phyloP scores from a whole-genome alignment of 176 grass and related monocot genomes.

The Leersia perrieri region DNA sequence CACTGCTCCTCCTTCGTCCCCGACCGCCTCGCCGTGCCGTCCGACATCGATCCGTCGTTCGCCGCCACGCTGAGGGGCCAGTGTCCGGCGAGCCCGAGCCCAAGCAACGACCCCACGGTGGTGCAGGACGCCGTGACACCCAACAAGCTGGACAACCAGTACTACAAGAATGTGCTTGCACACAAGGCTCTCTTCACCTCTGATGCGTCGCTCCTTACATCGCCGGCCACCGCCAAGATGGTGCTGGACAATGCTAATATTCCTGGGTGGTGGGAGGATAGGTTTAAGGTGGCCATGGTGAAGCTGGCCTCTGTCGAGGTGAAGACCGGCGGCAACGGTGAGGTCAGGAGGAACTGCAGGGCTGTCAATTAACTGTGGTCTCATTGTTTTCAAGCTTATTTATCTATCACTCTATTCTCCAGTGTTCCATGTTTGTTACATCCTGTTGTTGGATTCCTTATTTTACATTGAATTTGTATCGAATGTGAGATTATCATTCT shows the following conservation, averaged over 20 bases:
- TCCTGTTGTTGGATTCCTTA: too few species aligned
- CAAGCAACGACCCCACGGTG: conserved; percentile 29
- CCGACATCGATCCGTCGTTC: not conserved
- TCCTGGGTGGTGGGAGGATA: conserved; percentile 29
- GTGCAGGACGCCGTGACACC: conserved; percentile 43
- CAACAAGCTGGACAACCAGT: conserved; percentile 24
- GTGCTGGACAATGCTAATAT: conserved; percentile 14
- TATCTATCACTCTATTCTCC: too few species aligned
- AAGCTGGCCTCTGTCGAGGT: conserved; percentile 46
- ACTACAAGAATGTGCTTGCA: conserved; percentile 48
- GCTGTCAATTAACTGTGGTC: conserved; percentile 34
- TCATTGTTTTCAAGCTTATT: too few species aligned
- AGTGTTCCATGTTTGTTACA: too few species aligned
- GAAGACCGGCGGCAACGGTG: not conserved
- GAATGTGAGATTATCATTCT: too few species aligned
- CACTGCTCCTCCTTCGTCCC: conserved; percentile 48
- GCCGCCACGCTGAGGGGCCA: not conserved
- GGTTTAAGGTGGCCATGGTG: conserved; percentile 39
- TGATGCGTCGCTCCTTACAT: conserved; percentile 33
- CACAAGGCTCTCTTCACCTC: conserved; percentile 43
- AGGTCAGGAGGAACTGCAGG: conserved; percentile 30
- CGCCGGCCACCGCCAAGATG: conserved; percentile 7
- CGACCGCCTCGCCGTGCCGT: not conserved
- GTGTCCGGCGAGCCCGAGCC: conserved; percentile 1
- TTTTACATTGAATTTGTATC: too few species aligned